phyloP scores from a whole-genome alignment of 495 filamentous ascomycete genomes.

The Letharia columbiana region DNA sequence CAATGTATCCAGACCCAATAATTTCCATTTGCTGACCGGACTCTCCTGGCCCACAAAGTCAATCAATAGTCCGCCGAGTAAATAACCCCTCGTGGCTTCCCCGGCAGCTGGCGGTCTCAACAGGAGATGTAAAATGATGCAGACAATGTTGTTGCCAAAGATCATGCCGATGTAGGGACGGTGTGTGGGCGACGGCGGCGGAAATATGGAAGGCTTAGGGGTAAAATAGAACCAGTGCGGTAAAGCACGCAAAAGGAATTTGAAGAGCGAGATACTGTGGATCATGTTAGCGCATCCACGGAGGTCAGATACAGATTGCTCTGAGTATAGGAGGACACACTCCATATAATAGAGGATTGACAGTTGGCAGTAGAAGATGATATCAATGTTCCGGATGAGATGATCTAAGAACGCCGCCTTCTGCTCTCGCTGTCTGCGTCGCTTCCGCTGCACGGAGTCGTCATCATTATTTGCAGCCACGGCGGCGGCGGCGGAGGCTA shows the following conservation, averaged over 20 bases:
- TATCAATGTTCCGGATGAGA: constrained; percentile 65
- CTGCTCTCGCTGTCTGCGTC: constrained; percentile 23
- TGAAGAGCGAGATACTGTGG: constrained; percentile 65
- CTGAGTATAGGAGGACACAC: constrained; percentile 41
- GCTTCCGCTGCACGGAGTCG: constrained; percentile 5
- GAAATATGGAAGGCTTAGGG: constrained; percentile 62
- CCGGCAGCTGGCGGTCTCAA: constrained; percentile 54
- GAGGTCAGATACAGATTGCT: not conserved
- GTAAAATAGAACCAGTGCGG: constrained; percentile 71
- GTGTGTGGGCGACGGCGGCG: constrained; percentile 55
- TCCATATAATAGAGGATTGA: constrained; percentile 86
- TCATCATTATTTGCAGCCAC: not conserved
- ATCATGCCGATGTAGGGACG: constrained; percentile 63
- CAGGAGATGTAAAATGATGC: constrained; percentile 62
- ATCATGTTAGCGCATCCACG: constrained; percentile 6
- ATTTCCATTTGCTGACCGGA: constrained; percentile 55
- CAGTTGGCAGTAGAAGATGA: constrained; percentile 71
- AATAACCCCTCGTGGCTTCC: constrained; percentile 69
- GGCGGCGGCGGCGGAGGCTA: not conserved
- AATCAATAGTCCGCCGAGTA: constrained; percentile 76
- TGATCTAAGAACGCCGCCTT: constrained; percentile 57
- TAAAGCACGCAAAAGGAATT: constrained; percentile 59
- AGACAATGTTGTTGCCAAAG: constrained; percentile 60
- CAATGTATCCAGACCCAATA: constrained; percentile 56
- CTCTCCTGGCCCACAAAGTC: constrained; percentile 82